A percentile compares a stretch with the other conserved stretches of the same genome.
These are phyloP conservation scores for Macrotyloma uniflorum DNA, from an alignment of 306 rosid species.

Conservation along the genomic window DNA sequence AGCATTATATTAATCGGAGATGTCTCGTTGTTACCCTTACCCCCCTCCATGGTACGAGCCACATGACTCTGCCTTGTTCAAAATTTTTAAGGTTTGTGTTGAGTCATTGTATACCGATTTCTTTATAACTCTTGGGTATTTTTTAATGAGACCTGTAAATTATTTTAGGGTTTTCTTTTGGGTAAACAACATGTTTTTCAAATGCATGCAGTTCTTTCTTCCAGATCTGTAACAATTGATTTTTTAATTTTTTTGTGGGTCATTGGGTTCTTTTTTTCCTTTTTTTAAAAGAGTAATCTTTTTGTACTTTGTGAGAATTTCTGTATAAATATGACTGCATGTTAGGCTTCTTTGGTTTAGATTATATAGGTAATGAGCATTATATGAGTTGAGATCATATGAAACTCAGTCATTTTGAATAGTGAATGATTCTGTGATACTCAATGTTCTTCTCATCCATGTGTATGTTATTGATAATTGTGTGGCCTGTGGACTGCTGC, in stretches of 20 bases:
- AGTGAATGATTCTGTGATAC: neutral
- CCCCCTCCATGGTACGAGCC: constrained; percentile 58
- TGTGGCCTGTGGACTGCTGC: constrained; percentile 26
- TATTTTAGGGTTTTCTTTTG: neutral
- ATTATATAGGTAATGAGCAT: neutral
- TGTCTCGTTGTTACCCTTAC: constrained; percentile 81
- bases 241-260: neutral
- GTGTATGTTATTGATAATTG: neutral
- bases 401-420: neutral
- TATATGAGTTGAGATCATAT: neutral
- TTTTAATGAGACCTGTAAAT: neutral
- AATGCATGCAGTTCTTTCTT: neutral
- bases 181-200: neutral
- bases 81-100: constrained; percentile 87
- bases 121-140: too few relatives aligned
- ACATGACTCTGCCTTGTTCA: constrained; percentile 66
- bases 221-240: neutral
- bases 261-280: too few relatives aligned
- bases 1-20: constrained; percentile 36
- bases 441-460: neutral
- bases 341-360: neutral
- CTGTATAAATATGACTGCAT: neutral
- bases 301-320: neutral
- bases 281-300: neutral
- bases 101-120: constrained; percentile 55